Percentiles rank a stretch among this genome's conserved stretches.
Conservation (phyloP, 768 basidiomycete genomes). For the Inosperma sp. region DNA sequence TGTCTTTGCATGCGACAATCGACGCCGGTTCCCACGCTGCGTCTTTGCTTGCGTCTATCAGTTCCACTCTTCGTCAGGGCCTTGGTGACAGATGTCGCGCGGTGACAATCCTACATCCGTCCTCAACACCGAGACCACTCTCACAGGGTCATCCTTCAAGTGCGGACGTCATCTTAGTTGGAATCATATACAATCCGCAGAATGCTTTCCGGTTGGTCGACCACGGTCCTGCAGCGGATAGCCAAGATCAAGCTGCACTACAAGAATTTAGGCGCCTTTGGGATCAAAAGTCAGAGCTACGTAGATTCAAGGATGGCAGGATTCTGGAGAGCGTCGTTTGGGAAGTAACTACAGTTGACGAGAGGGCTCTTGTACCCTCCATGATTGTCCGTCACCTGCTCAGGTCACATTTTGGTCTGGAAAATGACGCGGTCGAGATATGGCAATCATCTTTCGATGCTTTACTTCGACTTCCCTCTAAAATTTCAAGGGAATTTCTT, state of each 20-base stretch:
- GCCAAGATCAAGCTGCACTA: slow-evolving; percentile 45
- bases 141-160: slow-evolving; percentile 54
- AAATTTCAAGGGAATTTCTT: slow-evolving; percentile 43
- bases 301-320: slow-evolving; percentile 93
- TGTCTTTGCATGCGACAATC: slow-evolving; percentile 42
- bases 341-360: slow-evolving; percentile 79
- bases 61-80: slow-evolving; percentile 51
- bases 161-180: slow-evolving; percentile 55
- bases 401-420: slow-evolving; percentile 68
- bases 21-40: slow-evolving; percentile 60
- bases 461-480: slow-evolving; percentile 54
- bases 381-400: slow-evolving; percentile 75
- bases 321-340: slow-evolving; percentile 96
- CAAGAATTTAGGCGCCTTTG: slow-evolving; percentile 77
- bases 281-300: slow-evolving; percentile 88
- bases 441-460: slow-evolving; percentile 59
- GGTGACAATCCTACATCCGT: slow-evolving; percentile 54
- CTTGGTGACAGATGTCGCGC: slow-evolving; percentile 70
- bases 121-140: slow-evolving; percentile 40
- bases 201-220: slow-evolving; percentile 85
- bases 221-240: slow-evolving; percentile 79
- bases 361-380: slow-evolving; percentile 71
- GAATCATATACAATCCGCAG: slow-evolving; percentile 67
- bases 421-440: slow-evolving; percentile 43
- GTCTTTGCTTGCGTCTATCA: slow-evolving; percentile 51